Conservation (phyloP, 73 alveolate species). For the Urostyla sp. region DNA sequence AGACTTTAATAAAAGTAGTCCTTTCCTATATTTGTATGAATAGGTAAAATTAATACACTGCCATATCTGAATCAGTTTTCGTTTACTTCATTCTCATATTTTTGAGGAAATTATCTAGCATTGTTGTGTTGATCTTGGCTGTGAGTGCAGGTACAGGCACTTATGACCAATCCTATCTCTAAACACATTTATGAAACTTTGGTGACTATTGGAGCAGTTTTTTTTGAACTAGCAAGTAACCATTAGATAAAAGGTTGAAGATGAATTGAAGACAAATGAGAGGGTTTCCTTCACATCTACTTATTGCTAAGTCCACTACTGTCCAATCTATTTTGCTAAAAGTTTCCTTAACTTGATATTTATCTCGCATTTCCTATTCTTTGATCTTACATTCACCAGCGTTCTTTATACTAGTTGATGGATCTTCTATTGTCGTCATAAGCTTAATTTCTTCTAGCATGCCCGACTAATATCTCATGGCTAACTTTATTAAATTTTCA, state of each 20-base stretch:
- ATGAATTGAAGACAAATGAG: conserved; percentile 55
- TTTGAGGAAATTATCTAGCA: conserved; percentile 51
- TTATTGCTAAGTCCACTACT: conserved; percentile 36
- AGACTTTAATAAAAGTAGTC: conserved; percentile 57
- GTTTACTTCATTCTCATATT: conserved; percentile 38
- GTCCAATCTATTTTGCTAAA: conserved; percentile 41
- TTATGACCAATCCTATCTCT: conserved; percentile 62
- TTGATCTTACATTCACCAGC: conserved; percentile 36
- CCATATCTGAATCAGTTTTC: conserved; percentile 41
- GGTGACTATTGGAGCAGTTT: conserved; percentile 1
- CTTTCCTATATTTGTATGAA: conserved; percentile 27
- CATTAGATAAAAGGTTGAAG: conserved; percentile 51
- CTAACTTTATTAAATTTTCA: conserved; percentile 16
- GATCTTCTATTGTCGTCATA: conserved; percentile 54
- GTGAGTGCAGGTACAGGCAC: conserved; percentile 65
- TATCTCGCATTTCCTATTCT: conserved; percentile 24
- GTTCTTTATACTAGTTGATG: conserved; percentile 34
- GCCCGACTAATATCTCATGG: not conserved
- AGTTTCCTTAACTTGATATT: conserved; percentile 30
- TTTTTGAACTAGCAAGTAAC: conserved; percentile 20
- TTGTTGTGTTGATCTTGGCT: conserved; percentile 25
- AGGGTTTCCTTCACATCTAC: conserved; percentile 72
- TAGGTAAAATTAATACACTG: conserved; percentile 4
- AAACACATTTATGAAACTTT: conserved; percentile 34
- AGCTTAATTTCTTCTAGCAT: conserved; percentile 57